Evolutionary conservation across 345 rosid species (phyloP), one percentile per base, ranked within the genome.

Genomic region (Firmiana major): DNA sequence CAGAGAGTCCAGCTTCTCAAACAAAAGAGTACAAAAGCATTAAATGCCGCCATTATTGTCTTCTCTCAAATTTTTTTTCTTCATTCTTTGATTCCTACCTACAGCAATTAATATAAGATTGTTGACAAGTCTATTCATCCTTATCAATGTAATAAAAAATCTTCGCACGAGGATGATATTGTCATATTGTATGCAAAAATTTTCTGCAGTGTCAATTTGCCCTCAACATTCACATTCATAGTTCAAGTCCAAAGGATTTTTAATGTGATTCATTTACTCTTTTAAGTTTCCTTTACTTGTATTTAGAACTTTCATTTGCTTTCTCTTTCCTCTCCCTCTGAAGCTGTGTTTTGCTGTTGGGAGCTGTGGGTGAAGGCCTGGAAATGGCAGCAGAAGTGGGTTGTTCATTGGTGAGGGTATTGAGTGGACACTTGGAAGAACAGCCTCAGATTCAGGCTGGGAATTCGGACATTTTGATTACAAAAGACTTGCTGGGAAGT

Each of bases 21-120:
- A 4, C 79, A 16, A 34, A 71, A 77, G 49, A 19, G 55, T 66
- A 73, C 81, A 73, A 77, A 10, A 0, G 45, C 83, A 79, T 77
- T 83, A 68, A 83, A 77, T 79, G 83, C 36, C 0, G 17, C 74
- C 81, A 79, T 77, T 80, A 80, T 80, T 76, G 81, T n/a, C 24
- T 28, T 9, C 11, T 19, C 58, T 38, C 53, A 12, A 12, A 6
- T 6, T 42, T 57, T 42, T 57, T 57, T 66, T 69, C 75, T 28
- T 55, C 49, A 7, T 74, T 79, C 74, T 36, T 62, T 59, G 65
- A 38, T 75, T 19, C n/a, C 26, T 48, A 62, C 28, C 78, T 5
- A 19, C 62, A 31, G 73, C 36, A 53, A 49, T 53, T 51, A 76
- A 49, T 75, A 38, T 38, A 38, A 16, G 55, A 53, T 24, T 0